Evolutionary conservation across 2,329 filamentous ascomycete genomes (phyloP).

Genomic region (Endothia cerciana): DNA sequence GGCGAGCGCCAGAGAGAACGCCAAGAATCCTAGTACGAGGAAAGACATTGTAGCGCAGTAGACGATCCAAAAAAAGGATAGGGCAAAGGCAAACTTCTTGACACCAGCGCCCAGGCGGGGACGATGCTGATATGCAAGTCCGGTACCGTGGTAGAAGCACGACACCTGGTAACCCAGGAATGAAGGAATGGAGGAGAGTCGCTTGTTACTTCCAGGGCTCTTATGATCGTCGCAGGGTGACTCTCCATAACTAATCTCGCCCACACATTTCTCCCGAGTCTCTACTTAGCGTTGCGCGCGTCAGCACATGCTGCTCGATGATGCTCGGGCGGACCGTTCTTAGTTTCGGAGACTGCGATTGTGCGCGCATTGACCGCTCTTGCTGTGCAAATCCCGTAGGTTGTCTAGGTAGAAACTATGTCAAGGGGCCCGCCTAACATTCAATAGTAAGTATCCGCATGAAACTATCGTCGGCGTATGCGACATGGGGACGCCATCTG

Average conservation of each 20-base stretch:
- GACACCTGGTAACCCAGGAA: not conserved
- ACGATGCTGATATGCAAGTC: not conserved
- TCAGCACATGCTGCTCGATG: not conserved
- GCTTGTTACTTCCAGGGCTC: too few species aligned
- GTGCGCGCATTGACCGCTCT: not conserved
- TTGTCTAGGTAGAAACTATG: not conserved
- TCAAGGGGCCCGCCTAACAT: constrained; percentile 6
- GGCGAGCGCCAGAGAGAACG: constrained; percentile 2
- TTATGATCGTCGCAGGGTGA: not conserved
- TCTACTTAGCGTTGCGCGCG: not conserved
- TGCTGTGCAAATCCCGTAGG: not conserved
- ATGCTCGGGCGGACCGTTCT: not conserved
- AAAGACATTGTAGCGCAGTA: constrained; percentile 10
- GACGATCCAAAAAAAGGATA: not conserved
- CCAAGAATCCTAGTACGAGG: not conserved
- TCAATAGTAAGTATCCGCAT: not conserved
- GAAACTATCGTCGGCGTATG: constrained; percentile 6
- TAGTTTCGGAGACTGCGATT: not conserved
- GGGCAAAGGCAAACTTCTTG: not conserved
- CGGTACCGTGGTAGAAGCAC: too few species aligned
- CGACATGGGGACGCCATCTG: not conserved
- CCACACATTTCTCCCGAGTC: not conserved
- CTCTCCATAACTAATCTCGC: not conserved
- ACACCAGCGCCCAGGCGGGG: not conserved
- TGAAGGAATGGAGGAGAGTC: not conserved